Conservation (phyloP, 805 yeast genomes). For the Yamadazyma ubonensis region DNA sequence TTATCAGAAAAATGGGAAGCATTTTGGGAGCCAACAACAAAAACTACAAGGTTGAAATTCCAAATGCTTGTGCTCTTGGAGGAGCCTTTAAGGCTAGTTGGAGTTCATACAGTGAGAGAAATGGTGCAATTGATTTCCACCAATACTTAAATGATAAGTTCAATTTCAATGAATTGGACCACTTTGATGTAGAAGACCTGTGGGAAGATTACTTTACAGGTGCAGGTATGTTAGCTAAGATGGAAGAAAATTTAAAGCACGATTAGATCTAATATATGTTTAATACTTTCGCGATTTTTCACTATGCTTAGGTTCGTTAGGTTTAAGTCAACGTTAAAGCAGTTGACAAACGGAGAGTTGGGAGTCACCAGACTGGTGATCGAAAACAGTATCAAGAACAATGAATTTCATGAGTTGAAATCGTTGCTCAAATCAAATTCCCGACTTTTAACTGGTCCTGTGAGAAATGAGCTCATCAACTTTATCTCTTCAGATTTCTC, state of each 20-base stretch:
- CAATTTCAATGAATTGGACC: slow-evolving; percentile 51
- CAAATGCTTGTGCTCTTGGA: slow-evolving; percentile 91
- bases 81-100: slow-evolving; percentile 86
- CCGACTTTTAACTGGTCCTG: slow-evolving; percentile 7
- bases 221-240: slow-evolving; percentile 49
- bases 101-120: slow-evolving; percentile 46
- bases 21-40: slow-evolving; percentile 68
- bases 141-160: slow-evolving; percentile 37
- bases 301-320: slow-evolving; percentile 13
- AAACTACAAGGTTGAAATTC: slow-evolving; percentile 67
- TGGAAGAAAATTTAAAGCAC: slow-evolving; percentile 33
- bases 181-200: slow-evolving; percentile 34
- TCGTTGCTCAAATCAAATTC: slow-evolving; percentile 13
- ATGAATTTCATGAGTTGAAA: slow-evolving; percentile 15
- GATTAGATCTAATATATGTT: slow-evolving; percentile 7
- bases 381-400: slow-evolving; percentile 12
- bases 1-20: slow-evolving; percentile 65
- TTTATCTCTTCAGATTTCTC: slow-evolving; percentile 27
- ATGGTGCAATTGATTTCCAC: slow-evolving; percentile 42
- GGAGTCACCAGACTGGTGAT: slow-evolving; percentile 10
- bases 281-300: background rate
- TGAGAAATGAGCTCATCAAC: slow-evolving; percentile 18
- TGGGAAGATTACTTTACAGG: slow-evolving; percentile 55
- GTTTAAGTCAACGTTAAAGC: slow-evolving; percentile 11
- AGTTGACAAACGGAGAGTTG: slow-evolving; percentile 9